Evolutionary conservation across 106 monocot species (phyloP).

Genomic region (Cymbidium sinense): DNA sequence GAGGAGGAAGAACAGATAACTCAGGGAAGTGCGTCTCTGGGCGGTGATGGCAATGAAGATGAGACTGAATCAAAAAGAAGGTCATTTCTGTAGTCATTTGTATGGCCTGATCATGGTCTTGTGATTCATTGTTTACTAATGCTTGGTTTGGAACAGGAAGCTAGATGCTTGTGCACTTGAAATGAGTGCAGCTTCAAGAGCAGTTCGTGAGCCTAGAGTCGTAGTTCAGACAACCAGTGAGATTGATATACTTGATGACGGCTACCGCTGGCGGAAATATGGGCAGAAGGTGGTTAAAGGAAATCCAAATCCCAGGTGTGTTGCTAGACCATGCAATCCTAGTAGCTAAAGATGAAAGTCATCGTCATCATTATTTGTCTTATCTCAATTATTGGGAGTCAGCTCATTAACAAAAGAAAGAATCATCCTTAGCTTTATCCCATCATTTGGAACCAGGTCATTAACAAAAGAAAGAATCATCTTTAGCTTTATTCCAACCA

Average conservation of each 20-base stretch:
- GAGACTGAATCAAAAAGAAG: slow-evolving; percentile 77
- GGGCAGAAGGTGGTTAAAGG: slow-evolving; percentile 99
- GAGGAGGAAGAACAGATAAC: slow-evolving; percentile 44
- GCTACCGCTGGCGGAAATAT: slow-evolving; percentile 97
- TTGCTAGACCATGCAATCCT: background rate
- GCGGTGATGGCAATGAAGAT: slow-evolving; percentile 46
- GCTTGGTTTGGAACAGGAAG: slow-evolving; percentile 44
- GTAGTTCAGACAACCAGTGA: slow-evolving; percentile 94
- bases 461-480: too few species aligned
- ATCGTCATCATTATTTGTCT: background rate
- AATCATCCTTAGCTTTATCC: too few species aligned
- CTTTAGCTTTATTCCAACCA: too few species aligned
- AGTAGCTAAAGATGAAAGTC: background rate
- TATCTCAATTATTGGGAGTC: background rate
- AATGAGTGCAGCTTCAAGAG: slow-evolving; percentile 55
- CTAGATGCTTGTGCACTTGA: slow-evolving; percentile 53
- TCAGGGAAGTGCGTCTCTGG: slow-evolving; percentile 32
- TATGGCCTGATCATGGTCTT: background rate
- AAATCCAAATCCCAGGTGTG: slow-evolving; percentile 89
- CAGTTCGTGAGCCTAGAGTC: slow-evolving; percentile 68
- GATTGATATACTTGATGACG: slow-evolving; percentile 95
- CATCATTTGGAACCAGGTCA: too few species aligned
- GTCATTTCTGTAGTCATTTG: slow-evolving; percentile 17
- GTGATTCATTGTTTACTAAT: slow-evolving; percentile 1
- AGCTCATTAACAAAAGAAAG: too few species aligned